Evolutionary conservation across 1,139 yeast species (phyloP).

Genomic region (Lodderomyces orthopsilosis): DNA sequence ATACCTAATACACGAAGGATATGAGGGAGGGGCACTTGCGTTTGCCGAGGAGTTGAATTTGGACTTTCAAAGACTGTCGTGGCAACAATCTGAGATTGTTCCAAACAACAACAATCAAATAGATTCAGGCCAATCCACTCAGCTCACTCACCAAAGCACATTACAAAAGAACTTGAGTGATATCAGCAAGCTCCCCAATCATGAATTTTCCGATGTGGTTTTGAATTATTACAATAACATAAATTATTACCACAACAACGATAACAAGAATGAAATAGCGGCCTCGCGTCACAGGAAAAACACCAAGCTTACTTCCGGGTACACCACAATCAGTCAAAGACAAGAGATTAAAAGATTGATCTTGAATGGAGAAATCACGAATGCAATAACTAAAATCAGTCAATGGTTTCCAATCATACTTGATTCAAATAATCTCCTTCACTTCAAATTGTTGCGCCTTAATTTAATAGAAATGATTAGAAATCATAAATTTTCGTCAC

Average conservation of each 20-base stretch:
- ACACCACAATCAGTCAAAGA: slow-evolving; percentile 47
- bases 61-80: slow-evolving; percentile 13
- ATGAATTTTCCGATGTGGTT: slow-evolving; percentile 18
- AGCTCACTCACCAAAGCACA: not conserved
- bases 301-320: slow-evolving; percentile 26
- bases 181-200: slow-evolving; percentile 13
- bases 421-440: slow-evolving; percentile 55
- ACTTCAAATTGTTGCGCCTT: slow-evolving; percentile 59
- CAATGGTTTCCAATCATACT: slow-evolving; percentile 52
- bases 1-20: slow-evolving; percentile 59
- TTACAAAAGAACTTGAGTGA: slow-evolving; percentile 9
- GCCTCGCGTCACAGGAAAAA: not conserved
- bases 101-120: not conserved
- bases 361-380: slow-evolving; percentile 47
- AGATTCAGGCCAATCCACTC: not conserved
- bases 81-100: not conserved
- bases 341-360: slow-evolving; percentile 48
- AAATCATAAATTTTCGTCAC: slow-evolving; percentile 37
- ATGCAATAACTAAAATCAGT: slow-evolving; percentile 46
- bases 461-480: slow-evolving; percentile 66
- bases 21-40: slow-evolving; percentile 48
- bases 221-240: slow-evolving; percentile 16
- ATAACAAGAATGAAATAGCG: not conserved
- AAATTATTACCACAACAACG: not conserved
- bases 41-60: slow-evolving; percentile 46